These are phyloP conservation scores for Thermochaetoides thermophila DNA, from an alignment of 495 filamentous ascomycete species.

Conservation along the genomic window DNA sequence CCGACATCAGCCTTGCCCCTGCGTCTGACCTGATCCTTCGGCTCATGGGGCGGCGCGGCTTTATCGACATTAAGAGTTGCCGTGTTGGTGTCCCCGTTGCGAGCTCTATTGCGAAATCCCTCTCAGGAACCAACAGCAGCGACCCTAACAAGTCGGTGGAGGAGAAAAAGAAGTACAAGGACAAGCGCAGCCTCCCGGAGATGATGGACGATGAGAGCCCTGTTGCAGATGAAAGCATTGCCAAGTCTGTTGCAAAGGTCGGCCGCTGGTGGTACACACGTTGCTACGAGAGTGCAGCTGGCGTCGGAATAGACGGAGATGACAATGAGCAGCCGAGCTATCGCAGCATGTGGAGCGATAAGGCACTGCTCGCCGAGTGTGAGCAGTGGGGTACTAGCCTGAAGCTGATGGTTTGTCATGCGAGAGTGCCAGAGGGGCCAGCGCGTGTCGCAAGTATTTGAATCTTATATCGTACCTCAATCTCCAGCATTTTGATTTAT, in stretches of 20 bases:
- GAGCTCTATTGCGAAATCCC: slow-evolving; percentile 38
- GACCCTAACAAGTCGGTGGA: not conserved
- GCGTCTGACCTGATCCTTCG: slow-evolving; percentile 66
- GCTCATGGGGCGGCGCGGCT: slow-evolving; percentile 62
- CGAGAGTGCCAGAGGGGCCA: slow-evolving; percentile 34
- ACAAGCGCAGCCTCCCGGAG: slow-evolving; percentile 48
- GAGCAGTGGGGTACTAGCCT: slow-evolving; percentile 75
- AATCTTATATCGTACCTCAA: slow-evolving; percentile 2
- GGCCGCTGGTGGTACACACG: slow-evolving; percentile 93
- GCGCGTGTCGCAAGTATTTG: slow-evolving; percentile 31
- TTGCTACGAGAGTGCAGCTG: slow-evolving; percentile 64
- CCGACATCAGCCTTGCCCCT: slow-evolving; percentile 53
- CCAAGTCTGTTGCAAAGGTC: slow-evolving; percentile 80
- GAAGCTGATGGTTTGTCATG: slow-evolving; percentile 80
- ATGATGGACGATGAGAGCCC: slow-evolving; percentile 50
- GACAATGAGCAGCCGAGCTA: slow-evolving; percentile 28
- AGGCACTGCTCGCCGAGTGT: slow-evolving; percentile 64
- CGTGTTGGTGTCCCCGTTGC: slow-evolving; percentile 82
- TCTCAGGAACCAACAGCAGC: slow-evolving; percentile 3
- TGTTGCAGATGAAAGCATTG: slow-evolving; percentile 62
- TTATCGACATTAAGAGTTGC: slow-evolving; percentile 72
- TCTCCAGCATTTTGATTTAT: not conserved
- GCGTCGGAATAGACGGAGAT: slow-evolving; percentile 23
- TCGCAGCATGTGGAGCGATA: slow-evolving; percentile 69
- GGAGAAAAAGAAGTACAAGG: slow-evolving; percentile 22